Evolutionary conservation across 2,329 filamentous ascomycete species (phyloP).

Genomic region (Bipolaris zeicola): DNA sequence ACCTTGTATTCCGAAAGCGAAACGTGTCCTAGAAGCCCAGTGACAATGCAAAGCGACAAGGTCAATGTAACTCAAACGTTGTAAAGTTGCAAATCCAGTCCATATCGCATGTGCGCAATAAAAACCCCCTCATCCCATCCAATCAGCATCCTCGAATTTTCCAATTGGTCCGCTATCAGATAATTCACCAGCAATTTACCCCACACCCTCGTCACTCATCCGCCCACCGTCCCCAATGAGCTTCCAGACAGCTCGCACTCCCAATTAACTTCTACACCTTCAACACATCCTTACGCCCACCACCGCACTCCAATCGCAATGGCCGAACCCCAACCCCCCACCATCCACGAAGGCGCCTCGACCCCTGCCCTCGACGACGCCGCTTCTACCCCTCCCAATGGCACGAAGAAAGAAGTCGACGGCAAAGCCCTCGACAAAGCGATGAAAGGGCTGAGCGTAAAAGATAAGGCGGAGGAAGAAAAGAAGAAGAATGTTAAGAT

Average conservation of each 20-base stretch:
- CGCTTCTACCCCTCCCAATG: slow-evolving; percentile 60
- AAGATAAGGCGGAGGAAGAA: slow-evolving; percentile 45
- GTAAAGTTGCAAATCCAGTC: background rate
- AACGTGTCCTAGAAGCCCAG: too few species aligned
- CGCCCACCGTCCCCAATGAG: too few species aligned
- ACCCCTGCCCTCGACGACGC: slow-evolving; percentile 40
- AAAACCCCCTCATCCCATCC: background rate
- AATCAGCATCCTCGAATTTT: slow-evolving; percentile 1
- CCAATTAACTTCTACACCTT: too few species aligned
- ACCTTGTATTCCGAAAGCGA: background rate
- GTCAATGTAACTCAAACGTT: background rate
- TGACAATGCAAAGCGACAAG: background rate
- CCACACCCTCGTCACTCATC: slow-evolving; percentile 11
- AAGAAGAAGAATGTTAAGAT: slow-evolving; percentile 68
- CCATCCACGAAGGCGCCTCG: slow-evolving; percentile 64
- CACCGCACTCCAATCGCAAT: slow-evolving; percentile 49
- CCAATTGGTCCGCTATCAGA: slow-evolving; percentile 18
- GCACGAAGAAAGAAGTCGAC: slow-evolving; percentile 66
- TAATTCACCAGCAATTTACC: slow-evolving; percentile 8
- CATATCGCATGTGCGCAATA: background rate
- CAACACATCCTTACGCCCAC: too few species aligned
- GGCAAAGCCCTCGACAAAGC: slow-evolving; percentile 73
- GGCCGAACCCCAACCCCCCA: slow-evolving; percentile 66
- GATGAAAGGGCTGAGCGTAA: slow-evolving; percentile 65
- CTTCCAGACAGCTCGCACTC: too few species aligned